Conservation (phyloP, 2,329 filamentous ascomycete genomes). For the Aciculosporium take region DNA sequence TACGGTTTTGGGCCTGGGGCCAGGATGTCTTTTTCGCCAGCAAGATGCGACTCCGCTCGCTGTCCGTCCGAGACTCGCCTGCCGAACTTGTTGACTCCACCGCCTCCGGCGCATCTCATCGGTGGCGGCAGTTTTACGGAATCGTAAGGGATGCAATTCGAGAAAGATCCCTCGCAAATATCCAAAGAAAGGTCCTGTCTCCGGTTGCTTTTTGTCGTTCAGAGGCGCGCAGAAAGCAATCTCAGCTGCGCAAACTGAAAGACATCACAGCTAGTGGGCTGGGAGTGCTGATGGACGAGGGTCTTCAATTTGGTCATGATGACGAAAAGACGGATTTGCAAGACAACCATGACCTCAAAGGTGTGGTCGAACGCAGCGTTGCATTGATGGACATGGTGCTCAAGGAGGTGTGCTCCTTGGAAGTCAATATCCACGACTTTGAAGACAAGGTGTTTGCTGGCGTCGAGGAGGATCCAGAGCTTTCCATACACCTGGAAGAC, state of each 20-base stretch:
- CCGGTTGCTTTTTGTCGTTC: slow-evolving; percentile 63
- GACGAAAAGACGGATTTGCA: slow-evolving; percentile 42
- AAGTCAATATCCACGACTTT: slow-evolving; percentile 47
- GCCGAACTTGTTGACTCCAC: slow-evolving; percentile 22
- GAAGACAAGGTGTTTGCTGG: slow-evolving; percentile 51
- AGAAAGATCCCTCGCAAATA: slow-evolving; percentile 55
- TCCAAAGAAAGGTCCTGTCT: slow-evolving; percentile 59
- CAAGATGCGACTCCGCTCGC: slow-evolving; percentile 26
- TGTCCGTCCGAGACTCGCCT: slow-evolving; percentile 16
- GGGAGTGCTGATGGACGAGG: slow-evolving; percentile 78
- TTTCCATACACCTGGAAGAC: slow-evolving; percentile 38
- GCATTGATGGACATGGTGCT: slow-evolving; percentile 77
- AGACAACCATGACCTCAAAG: slow-evolving; percentile 45
- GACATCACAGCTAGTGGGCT: slow-evolving; percentile 75
- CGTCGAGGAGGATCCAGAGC: slow-evolving; percentile 45
- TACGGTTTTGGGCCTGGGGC: slow-evolving; percentile 58
- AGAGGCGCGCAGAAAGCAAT: slow-evolving; percentile 63
- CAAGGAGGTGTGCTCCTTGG: slow-evolving; percentile 50
- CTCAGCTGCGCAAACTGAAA: slow-evolving; percentile 54
- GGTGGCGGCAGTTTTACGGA: slow-evolving; percentile 61
- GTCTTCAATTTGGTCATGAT: slow-evolving; percentile 51
- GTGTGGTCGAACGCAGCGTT: slow-evolving; percentile 65
- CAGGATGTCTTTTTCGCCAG: slow-evolving; percentile 56
- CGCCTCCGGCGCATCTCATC: slow-evolving; percentile 27
- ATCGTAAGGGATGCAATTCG: slow-evolving; percentile 63